phyloP scores from a whole-genome alignment of 2,329 filamentous ascomycete species.

The Westerdykella ornata region DNA sequence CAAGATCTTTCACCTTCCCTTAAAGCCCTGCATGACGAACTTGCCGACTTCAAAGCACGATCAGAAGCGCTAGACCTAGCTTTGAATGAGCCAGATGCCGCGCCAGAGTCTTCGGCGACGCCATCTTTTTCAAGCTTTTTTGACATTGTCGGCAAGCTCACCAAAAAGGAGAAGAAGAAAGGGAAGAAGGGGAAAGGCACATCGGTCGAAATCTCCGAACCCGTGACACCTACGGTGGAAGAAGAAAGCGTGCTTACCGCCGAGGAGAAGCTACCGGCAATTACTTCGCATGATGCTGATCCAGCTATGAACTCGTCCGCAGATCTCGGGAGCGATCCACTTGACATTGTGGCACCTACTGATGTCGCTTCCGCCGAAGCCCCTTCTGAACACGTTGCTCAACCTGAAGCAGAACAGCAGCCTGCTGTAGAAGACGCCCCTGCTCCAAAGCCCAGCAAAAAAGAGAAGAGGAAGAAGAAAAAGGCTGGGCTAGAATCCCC shows the following conservation, averaged over 20 bases:
- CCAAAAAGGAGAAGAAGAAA: conserved; percentile 28
- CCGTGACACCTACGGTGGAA: conserved; percentile 16
- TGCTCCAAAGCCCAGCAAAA: conserved; percentile 18
- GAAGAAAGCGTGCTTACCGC: too few species aligned
- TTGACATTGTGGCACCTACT: too few species aligned
- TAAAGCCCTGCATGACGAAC: conserved; percentile 22
- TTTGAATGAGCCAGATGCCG: conserved; percentile 7
- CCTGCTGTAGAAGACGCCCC: conserved; percentile 7
- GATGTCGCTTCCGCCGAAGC: not conserved
- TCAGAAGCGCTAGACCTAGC: conserved; percentile 22
- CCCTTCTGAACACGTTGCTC: conserved; percentile 1
- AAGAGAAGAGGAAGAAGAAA: conserved; percentile 21
- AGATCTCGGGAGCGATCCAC: too few species aligned
- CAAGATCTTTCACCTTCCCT: conserved; percentile 20
- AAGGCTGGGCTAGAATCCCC: not conserved
- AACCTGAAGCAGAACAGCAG: conserved; percentile 10
- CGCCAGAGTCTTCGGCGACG: conserved; percentile 5
- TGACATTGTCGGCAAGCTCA: conserved; percentile 22
- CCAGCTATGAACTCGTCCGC: too few species aligned
- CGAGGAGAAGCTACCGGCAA: too few species aligned
- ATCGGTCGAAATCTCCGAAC: conserved; percentile 13
- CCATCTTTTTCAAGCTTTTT: conserved; percentile 16
- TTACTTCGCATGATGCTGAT: too few species aligned
- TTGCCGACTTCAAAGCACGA: conserved; percentile 21
- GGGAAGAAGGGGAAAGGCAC: conserved; percentile 17